Conservation (phyloP, 2,329 filamentous ascomycete species). For the Aspergillus sp. region DNA sequence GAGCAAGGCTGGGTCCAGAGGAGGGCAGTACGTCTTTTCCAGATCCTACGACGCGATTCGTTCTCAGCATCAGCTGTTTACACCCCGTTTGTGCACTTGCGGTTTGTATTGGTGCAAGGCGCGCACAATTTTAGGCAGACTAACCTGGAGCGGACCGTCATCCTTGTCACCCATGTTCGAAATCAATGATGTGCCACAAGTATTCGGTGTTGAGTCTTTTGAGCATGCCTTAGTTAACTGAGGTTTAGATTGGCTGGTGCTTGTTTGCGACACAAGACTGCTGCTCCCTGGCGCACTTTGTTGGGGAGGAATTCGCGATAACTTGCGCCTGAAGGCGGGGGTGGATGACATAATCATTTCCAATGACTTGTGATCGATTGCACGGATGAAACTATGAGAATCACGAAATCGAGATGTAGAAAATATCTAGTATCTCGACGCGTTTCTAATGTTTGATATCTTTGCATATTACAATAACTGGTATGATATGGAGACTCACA, state of each 20-base stretch:
- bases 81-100: background rate
- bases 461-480: too few species aligned
- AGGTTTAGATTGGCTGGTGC: background rate
- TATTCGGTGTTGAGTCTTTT: slow-evolving; percentile 12
- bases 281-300: background rate
- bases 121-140: slow-evolving; percentile 6
- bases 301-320: background rate
- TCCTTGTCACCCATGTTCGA: slow-evolving; percentile 28
- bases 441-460: too few species aligned
- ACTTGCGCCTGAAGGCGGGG: background rate
- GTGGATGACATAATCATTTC: background rate
- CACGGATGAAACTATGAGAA: too few species aligned
- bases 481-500: too few species aligned
- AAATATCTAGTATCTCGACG: too few species aligned
- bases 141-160: slow-evolving; percentile 18
- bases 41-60: slow-evolving; percentile 33
- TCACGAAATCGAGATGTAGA: too few species aligned
- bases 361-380: too few species aligned
- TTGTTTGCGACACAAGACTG: background rate
- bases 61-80: background rate
- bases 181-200: slow-evolving; percentile 20
- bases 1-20: slow-evolving; percentile 76
- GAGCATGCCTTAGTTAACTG: slow-evolving; percentile 20
- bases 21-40: slow-evolving; percentile 71
- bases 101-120: background rate